Evolutionary conservation across 768 basidiomycete genomes (phyloP).

Genomic region (Crepidotus variabilis): DNA sequence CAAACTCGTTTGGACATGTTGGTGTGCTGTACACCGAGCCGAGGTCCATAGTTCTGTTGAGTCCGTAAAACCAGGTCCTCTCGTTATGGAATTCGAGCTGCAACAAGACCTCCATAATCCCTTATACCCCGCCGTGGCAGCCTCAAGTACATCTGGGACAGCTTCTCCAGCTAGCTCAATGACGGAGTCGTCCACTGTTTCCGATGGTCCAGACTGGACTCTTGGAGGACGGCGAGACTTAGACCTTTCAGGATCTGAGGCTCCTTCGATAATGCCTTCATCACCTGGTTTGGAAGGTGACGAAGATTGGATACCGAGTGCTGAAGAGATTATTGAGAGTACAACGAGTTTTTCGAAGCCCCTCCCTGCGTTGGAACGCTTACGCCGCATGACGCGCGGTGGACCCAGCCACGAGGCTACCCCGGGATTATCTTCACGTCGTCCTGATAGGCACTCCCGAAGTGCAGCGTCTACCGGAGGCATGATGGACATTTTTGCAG

Average conservation of each 20-base stretch:
- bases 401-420: constrained; percentile 4
- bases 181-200: background rate
- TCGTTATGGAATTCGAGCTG: constrained; percentile 79
- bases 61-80: constrained; percentile 26
- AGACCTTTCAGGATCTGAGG: background rate
- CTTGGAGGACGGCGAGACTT: background rate
- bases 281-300: constrained; percentile 17
- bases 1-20: constrained; percentile 58
- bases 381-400: constrained; percentile 43
- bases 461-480: constrained; percentile 33
- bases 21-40: constrained; percentile 65
- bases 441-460: constrained; percentile 14
- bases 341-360: constrained; percentile 69
- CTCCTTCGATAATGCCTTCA: background rate
- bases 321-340: constrained; percentile 62
- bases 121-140: constrained; percentile 40
- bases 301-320: constrained; percentile 38
- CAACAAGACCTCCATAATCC: constrained; percentile 71
- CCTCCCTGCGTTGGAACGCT: constrained; percentile 63
- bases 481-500: constrained; percentile 79
- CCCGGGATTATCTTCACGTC: constrained; percentile 7
- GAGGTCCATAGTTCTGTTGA: constrained; percentile 14
- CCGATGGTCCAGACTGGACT: too few species aligned
- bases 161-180: background rate
- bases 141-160: constrained; percentile 14